A percentile compares a stretch with the other conserved stretches of the same genome.
phyloP scores from a whole-genome alignment of 441 rosid species.

The Erodium trifolium region DNA sequence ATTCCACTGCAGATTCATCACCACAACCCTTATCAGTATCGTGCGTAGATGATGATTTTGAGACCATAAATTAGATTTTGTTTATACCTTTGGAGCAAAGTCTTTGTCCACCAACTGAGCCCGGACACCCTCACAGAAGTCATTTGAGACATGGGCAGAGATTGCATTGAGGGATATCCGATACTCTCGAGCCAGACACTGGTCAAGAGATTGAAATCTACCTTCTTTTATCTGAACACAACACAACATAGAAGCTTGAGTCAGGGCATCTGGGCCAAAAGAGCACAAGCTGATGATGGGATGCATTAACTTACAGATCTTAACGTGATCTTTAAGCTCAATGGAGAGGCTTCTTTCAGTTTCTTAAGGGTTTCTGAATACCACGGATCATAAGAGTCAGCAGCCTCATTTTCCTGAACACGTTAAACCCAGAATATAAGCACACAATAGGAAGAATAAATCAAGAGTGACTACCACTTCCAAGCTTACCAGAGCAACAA shows the following conservation, averaged over 20 bases:
- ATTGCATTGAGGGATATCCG: constrained; percentile 50
- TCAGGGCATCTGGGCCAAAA: neutral
- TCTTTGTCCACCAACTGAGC: constrained; percentile 43
- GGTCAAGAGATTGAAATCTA: constrained; percentile 79
- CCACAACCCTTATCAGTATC: constrained; percentile 4
- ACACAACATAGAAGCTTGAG: constrained; percentile 13
- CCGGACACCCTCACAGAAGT: constrained; percentile 47
- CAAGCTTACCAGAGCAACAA: constrained; percentile 57
- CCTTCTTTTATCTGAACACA: constrained; percentile 67
- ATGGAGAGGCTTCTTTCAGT: constrained; percentile 71
- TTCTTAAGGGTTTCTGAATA: constrained; percentile 43
- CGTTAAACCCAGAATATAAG: neutral
- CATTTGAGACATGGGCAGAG: constrained; percentile 47
- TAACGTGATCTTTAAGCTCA: constrained; percentile 76
- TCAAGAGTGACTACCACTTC: constrained; percentile 5
- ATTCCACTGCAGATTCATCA: constrained; percentile 59
- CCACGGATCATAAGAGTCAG: constrained; percentile 47
- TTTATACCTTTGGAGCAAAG: constrained; percentile 78
- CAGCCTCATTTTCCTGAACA: constrained; percentile 54
- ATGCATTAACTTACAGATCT: constrained; percentile 49
- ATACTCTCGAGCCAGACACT: constrained; percentile 75
- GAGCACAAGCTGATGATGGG: neutral
- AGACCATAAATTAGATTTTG: neutral
- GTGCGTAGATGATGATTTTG: neutral
- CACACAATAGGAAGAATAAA: neutral